Evolutionary conservation across 2,329 filamentous ascomycete genomes (phyloP).

Genomic region (Rachicladosporium sp.): DNA sequence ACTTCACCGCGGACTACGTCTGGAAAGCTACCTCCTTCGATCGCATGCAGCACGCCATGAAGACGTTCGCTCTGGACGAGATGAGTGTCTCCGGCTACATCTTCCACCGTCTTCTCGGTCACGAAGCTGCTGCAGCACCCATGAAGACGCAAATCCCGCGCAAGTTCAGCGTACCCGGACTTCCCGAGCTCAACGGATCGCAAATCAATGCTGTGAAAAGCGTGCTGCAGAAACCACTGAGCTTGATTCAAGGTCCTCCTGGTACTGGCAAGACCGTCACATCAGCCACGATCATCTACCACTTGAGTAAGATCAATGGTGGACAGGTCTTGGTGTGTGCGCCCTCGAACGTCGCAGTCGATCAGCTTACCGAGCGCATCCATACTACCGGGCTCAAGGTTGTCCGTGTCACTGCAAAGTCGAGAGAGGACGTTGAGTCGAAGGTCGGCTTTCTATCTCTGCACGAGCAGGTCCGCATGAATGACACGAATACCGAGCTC

Average conservation of each 20-base stretch:
- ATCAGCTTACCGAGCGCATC: slow-evolving; percentile 94
- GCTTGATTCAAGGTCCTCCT: slow-evolving; percentile 90
- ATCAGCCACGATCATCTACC: slow-evolving; percentile 96
- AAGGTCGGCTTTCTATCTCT: slow-evolving; percentile 90
- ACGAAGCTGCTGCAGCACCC: slow-evolving; percentile 84
- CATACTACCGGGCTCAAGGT: slow-evolving; percentile 91
- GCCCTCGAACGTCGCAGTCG: slow-evolving; percentile 94
- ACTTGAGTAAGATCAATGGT: slow-evolving; percentile 87
- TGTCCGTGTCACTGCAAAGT: slow-evolving; percentile 96
- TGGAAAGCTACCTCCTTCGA: slow-evolving; percentile 99
- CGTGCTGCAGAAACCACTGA: slow-evolving; percentile 83
- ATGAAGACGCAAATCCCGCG: slow-evolving; percentile 94
- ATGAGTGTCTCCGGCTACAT: slow-evolving; percentile 98
- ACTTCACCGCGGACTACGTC: slow-evolving; percentile 97
- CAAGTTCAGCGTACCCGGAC: slow-evolving; percentile 88
- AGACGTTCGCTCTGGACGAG: slow-evolving; percentile 94
- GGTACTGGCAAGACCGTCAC: slow-evolving; percentile 98
- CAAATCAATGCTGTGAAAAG: slow-evolving; percentile 95
- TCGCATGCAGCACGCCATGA: slow-evolving; percentile 98
- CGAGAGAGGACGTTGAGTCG: slow-evolving; percentile 96
- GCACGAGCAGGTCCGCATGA: slow-evolving; percentile 91
- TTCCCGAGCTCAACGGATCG: slow-evolving; percentile 89
- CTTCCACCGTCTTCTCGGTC: slow-evolving; percentile 89
- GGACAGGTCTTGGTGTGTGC: slow-evolving; percentile 93
- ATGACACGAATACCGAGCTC: slow-evolving; percentile 88